phyloP scores from a whole-genome alignment of 2,329 filamentous ascomycete species.

The Whalleya microplaca region DNA sequence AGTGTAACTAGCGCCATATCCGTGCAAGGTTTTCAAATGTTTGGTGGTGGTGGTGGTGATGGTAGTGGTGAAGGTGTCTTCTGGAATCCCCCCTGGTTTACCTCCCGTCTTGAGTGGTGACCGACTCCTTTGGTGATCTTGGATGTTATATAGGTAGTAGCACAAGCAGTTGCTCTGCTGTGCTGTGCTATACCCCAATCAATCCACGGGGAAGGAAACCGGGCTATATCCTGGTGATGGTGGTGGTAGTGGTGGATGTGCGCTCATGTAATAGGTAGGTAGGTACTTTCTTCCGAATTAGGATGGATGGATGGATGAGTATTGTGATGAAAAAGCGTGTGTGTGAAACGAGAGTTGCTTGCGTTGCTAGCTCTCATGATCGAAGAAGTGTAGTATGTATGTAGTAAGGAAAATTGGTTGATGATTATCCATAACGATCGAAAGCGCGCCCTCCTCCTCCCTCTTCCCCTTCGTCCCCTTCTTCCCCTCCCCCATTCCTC shows the following conservation, averaged over 20 bases:
- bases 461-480: too few relatives aligned
- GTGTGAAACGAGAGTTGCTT: conserved; percentile 2
- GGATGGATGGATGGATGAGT: conserved; percentile 3
- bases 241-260: too few relatives aligned
- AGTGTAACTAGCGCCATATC: conserved; percentile 35
- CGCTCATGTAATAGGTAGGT: too few relatives aligned
- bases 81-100: conserved; percentile 21
- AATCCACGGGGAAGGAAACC: conserved; percentile 1
- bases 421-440: conserved; percentile 25
- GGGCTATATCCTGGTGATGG: conserved; percentile 5
- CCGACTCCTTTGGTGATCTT: background rate
- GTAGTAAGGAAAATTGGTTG: conserved; percentile 1
- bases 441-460: conserved; percentile 4
- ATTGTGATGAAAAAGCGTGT: conserved; percentile 1
- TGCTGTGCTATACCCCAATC: conserved; percentile 12
- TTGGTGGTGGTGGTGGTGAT: too few relatives aligned
- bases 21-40: conserved; percentile 25
- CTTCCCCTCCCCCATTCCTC: too few relatives aligned
- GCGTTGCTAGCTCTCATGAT: background rate
- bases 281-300: conserved; percentile 6
- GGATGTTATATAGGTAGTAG: conserved; percentile 2
- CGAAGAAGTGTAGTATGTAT: conserved; percentile 1
- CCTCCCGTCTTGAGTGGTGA: conserved; percentile 6
- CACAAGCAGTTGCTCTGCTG: too few relatives aligned
- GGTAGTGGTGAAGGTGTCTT: too few relatives aligned